Base-by-base conservation (phyloP, 768 basidiomycete genomes). In the Harrya chromipes region DNA sequence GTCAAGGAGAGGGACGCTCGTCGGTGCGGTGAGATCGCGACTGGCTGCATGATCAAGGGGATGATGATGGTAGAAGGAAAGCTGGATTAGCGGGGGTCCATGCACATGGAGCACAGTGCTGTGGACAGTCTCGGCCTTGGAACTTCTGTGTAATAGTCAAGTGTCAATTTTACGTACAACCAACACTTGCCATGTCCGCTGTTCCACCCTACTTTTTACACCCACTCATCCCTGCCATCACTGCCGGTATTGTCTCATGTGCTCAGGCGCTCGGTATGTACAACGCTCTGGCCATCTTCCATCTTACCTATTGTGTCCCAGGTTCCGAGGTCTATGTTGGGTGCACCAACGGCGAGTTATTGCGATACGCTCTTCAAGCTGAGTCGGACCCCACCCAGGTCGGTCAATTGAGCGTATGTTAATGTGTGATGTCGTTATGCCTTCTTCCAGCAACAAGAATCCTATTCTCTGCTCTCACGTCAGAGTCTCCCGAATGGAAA, bases 251-350 rank as follows among this genome's bases (percentile, higher is more conserved):
- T 33, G 41, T 71, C 42, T 59, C 64, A 20, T 79, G 81, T 57
- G 75, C 78, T 3, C 82, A 84, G 60, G 84, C 83, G 11, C 64
- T 81, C 55, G 82, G 83, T 82, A 51, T 43, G 72, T 58, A 40
- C 19, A 24, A 4, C 1, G 23, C 26, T 27, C 2, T 31, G 5
- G 14, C 1, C 24, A 4, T 42, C 6, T 19, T 40, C 47, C 4
- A 23, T 31, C 39, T 55, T 5, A 53, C 50, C 49, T 47, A 44
- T 29, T 43, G 17, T 17, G n/a, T 20, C 34, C 16, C 45, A 90
- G 90, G 85, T 27, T 83, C 84, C 36, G 93, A 97, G 60, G 79
- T 95, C 21, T 94, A 93, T 56, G 79, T 91, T 12, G 94, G 92
- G 12, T 87, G 87, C 53, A 82, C 84, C 19, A 90, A 93, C 51